Evolutionary conservation across 352 stramenopile genomes (phyloP).

Genomic region (Globisporangium abappressorium): DNA sequence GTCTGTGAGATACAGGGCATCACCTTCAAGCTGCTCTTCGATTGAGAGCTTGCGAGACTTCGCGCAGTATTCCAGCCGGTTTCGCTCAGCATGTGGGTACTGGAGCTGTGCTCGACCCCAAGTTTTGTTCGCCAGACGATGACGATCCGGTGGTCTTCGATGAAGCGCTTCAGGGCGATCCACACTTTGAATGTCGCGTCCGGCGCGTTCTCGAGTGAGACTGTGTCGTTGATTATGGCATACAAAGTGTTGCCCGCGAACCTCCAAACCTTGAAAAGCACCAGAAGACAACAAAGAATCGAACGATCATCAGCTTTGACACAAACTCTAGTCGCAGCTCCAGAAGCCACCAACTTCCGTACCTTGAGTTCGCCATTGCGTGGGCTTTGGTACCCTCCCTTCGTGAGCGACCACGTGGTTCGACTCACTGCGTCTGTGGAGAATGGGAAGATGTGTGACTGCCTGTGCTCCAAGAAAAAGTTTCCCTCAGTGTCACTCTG

Average conservation of each 20-base stretch:
- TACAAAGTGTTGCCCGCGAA: neutral
- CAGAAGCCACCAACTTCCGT: neutral
- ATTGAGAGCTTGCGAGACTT: neutral
- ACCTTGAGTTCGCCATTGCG: neutral
- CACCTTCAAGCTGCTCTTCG: neutral
- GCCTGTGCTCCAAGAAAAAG: neutral
- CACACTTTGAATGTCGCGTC: neutral
- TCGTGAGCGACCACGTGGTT: neutral
- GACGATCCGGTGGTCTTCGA: neutral
- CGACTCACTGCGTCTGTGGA: neutral
- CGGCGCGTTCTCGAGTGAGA: neutral
- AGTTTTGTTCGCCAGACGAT: neutral
- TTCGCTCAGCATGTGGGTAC: neutral
- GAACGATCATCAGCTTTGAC: neutral
- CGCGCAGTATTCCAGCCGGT: neutral
- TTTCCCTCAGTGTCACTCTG: slow-evolving; percentile 1
- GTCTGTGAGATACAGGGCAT: neutral
- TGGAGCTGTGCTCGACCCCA: neutral
- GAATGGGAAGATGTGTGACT: neutral
- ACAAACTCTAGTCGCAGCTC: neutral
- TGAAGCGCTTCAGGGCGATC: neutral
- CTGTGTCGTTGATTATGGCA: neutral
- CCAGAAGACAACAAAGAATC: neutral
- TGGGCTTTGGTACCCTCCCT: neutral
- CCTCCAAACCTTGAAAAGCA: neutral